Evolutionary conservation across 257 asterid genomes (phyloP), one percentile per base, ranked within the genome.

Genomic region (Handroanthus guayacan): DNA sequence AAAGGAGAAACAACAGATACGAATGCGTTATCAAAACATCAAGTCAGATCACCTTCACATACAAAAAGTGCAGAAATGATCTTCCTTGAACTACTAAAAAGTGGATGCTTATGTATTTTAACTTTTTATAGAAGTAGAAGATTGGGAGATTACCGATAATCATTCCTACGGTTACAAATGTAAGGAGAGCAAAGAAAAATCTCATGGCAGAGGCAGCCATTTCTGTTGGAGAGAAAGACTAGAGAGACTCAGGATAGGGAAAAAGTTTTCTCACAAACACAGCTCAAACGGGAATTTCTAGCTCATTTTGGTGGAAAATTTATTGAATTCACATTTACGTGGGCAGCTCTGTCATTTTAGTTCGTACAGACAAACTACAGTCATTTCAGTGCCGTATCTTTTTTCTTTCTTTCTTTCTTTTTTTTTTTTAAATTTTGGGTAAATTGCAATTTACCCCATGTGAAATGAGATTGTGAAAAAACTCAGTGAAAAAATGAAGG

Each of bases 131-230:
- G 43, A 50, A 47, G 48, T 36, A 54, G n/a, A 69, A 39, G 50
- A 69, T 48, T 2, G 70, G 72, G 64, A 45, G 14, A 48, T 63
- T 79, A 90, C 97, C 97, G 78, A 92, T 78, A 76, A 92, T 87
- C 95, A 90, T 89, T 84, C 94, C 97, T 50, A 81, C 69, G 5
- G 97, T 79, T 76, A 92, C 92, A 75, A 92, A 75, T 68, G 92
- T 81, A 9, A 92, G 95, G 48, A 92, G 90, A n/a, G 89, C 89
- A 65, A 92, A 70, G 78, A 90, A 82, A 60, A 90, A 78, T 81
- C 82, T 80, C 76, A 58, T 73, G 67, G 58, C 54, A 16, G 72
- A 47, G 56, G 87, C 75, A 31, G 80, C 85, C 87, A 78, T 82
- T 71, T 66, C 60, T 52, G 50, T 79, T 58, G 72, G 80, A 62